These are phyloP conservation scores for Morella rubra DNA, from an alignment of 306 rosid genomes.

Conservation along the genomic window DNA sequence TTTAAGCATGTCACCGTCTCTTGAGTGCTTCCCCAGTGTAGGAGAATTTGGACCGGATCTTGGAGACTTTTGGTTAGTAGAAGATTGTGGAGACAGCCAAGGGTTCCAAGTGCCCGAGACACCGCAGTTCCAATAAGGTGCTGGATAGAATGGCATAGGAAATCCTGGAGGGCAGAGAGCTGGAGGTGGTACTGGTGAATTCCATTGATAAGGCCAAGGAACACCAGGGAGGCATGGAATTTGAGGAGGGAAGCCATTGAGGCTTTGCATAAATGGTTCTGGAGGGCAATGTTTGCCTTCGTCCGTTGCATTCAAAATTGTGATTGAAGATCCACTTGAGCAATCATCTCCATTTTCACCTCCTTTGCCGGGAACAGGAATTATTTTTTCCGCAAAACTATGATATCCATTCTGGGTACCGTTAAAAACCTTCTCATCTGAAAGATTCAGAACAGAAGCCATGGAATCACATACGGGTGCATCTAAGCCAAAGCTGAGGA, in stretches of 20 bases:
- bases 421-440: constrained; percentile 50
- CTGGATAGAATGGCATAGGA: constrained; percentile 64
- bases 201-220: constrained; percentile 90
- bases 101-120: constrained; percentile 72
- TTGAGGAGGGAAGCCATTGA: constrained; percentile 57
- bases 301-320: constrained; percentile 49
- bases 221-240: constrained; percentile 65
- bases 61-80: constrained; percentile 40
- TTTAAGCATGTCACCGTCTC: constrained; percentile 51
- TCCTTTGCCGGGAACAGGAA: constrained; percentile 36
- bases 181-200: constrained; percentile 51
- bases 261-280: constrained; percentile 36
- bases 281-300: constrained; percentile 39
- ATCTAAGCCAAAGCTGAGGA: constrained; percentile 72
- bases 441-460: constrained; percentile 50
- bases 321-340: constrained; percentile 53
- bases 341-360: constrained; percentile 58
- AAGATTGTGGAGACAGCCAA: constrained; percentile 58
- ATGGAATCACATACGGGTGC: constrained; percentile 58
- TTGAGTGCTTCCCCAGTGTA: constrained; percentile 64
- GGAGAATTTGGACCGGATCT: constrained; percentile 49
- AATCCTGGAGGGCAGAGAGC: constrained; percentile 67
- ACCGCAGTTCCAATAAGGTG: constrained; percentile 66
- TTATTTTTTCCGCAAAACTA: constrained; percentile 38
- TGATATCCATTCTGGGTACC: constrained; percentile 47